Evolutionary conservation across 371 early-diverging fungal species (phyloP).

Genomic region (Capillidium heterosporum): DNA sequence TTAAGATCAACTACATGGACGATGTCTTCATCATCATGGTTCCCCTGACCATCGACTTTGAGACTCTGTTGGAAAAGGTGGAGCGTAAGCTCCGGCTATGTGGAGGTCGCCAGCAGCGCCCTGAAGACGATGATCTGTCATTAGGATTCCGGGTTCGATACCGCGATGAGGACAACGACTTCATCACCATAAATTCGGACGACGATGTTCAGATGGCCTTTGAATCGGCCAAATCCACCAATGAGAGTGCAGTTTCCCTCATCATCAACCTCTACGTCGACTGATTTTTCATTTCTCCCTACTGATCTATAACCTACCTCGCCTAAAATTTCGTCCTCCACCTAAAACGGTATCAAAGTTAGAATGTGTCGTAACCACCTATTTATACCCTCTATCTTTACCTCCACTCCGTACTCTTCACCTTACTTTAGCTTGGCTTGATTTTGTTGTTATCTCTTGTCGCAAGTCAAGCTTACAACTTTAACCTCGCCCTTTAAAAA

Average conservation of each 20-base stretch:
- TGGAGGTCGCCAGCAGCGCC: slow-evolving; percentile 26
- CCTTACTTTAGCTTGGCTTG: no score
- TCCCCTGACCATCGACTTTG: slow-evolving; percentile 44
- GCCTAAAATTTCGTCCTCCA: no score
- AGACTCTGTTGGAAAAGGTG: slow-evolving; percentile 57
- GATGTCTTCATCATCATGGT: slow-evolving; percentile 75
- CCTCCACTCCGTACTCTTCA: no score
- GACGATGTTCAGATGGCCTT: slow-evolving; percentile 87
- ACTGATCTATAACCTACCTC: no score
- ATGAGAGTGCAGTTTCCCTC: neutral
- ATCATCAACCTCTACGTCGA: slow-evolving; percentile 1
- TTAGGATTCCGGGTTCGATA: slow-evolving; percentile 50
- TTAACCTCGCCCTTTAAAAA: no score
- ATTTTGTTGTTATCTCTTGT: no score
- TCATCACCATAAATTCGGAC: slow-evolving; percentile 65
- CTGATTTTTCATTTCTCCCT: no score
- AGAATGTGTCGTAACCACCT: no score
- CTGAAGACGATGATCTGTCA: slow-evolving; percentile 18
- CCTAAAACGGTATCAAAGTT: no score
- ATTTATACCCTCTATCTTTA: no score
- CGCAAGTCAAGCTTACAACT: no score
- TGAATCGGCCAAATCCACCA: slow-evolving; percentile 19
- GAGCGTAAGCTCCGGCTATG: slow-evolving; percentile 77
- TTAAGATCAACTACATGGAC: slow-evolving; percentile 69
- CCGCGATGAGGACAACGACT: slow-evolving; percentile 82